phyloP scores from a whole-genome alignment of 441 rosid species.

The Hura crepitans region DNA sequence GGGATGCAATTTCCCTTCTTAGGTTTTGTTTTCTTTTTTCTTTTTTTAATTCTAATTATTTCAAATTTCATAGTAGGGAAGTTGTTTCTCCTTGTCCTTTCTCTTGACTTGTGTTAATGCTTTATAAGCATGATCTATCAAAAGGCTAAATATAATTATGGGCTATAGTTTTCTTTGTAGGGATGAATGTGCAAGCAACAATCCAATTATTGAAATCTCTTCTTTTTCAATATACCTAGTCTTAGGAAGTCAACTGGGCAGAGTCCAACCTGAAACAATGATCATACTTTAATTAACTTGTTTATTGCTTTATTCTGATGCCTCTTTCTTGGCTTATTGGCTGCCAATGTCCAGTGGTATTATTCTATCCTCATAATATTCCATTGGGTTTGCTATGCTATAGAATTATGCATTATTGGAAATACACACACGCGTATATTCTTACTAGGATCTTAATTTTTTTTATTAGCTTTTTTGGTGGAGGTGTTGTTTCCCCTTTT shows the following conservation, averaged over 20 bases:
- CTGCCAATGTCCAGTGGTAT: not conserved
- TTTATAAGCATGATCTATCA: no score
- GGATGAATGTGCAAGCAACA: not conserved
- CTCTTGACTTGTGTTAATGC: no score
- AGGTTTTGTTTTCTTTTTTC: not conserved
- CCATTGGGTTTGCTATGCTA: not conserved
- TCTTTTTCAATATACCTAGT: not conserved
- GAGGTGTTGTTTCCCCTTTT: not conserved
- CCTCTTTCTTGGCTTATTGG: not conserved
- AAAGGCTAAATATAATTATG: no score
- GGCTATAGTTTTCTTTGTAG: no score
- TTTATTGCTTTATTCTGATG: not conserved
- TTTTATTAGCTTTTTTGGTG: not conserved
- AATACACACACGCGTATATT: not conserved
- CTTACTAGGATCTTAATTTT: conserved; percentile 3
- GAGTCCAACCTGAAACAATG: not conserved
- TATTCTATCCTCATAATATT: not conserved
- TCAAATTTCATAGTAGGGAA: not conserved
- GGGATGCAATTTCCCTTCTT: not conserved
- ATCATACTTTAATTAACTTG: not conserved
- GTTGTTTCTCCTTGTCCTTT: no score
- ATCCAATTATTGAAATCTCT: not conserved
- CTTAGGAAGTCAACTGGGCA: not conserved
- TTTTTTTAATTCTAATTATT: not conserved
- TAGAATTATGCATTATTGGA: not conserved